These are phyloP conservation scores for Neohortaea acidophila DNA, from an alignment of 495 filamentous ascomycete genomes.

Conservation along the genomic window DNA sequence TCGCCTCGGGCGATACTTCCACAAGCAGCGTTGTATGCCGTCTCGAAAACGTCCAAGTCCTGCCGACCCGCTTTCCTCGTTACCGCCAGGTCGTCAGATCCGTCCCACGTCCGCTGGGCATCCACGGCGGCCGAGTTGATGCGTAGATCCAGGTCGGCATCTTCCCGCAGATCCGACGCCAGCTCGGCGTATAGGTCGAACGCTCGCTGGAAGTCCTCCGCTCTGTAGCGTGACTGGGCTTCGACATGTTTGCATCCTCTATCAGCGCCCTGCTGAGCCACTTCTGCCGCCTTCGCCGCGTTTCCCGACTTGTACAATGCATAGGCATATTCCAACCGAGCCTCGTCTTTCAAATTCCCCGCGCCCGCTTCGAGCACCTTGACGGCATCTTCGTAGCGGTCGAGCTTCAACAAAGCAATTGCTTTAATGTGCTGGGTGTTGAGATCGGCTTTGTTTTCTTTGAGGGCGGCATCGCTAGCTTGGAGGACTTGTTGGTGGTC, in stretches of 20 bases:
- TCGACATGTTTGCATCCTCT: slow-evolving; percentile 68
- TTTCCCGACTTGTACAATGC: slow-evolving; percentile 75
- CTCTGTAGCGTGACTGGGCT: slow-evolving; percentile 76
- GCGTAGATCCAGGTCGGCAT: slow-evolving; percentile 55
- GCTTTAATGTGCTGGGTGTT: slow-evolving; percentile 62
- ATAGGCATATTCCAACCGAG: slow-evolving; percentile 72
- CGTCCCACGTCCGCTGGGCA: slow-evolving; percentile 79
- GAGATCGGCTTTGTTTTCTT: slow-evolving; percentile 44
- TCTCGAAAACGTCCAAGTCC: slow-evolving; percentile 84
- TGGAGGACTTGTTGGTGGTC: slow-evolving; percentile 60
- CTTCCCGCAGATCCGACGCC: slow-evolving; percentile 41
- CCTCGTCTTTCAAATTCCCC: slow-evolving; percentile 47
- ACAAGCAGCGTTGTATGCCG: slow-evolving; percentile 84
- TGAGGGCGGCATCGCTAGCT: slow-evolving; percentile 54
- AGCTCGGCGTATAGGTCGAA: slow-evolving; percentile 55
- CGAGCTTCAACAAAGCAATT: slow-evolving; percentile 80
- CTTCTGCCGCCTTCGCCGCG: slow-evolving; percentile 50
- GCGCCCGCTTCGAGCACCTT: slow-evolving; percentile 59
- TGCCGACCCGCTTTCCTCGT: slow-evolving; percentile 49
- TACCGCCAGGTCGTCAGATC: slow-evolving; percentile 36
- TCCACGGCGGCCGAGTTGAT: slow-evolving; percentile 72
- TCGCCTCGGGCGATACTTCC: slow-evolving; percentile 67
- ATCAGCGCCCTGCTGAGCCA: slow-evolving; percentile 33
- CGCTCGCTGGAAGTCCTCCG: slow-evolving; percentile 63
- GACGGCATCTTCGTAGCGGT: slow-evolving; percentile 82